phyloP scores from a whole-genome alignment of 1,284 basidiomycete species.

The Erythrobasidium hasegawianum region DNA sequence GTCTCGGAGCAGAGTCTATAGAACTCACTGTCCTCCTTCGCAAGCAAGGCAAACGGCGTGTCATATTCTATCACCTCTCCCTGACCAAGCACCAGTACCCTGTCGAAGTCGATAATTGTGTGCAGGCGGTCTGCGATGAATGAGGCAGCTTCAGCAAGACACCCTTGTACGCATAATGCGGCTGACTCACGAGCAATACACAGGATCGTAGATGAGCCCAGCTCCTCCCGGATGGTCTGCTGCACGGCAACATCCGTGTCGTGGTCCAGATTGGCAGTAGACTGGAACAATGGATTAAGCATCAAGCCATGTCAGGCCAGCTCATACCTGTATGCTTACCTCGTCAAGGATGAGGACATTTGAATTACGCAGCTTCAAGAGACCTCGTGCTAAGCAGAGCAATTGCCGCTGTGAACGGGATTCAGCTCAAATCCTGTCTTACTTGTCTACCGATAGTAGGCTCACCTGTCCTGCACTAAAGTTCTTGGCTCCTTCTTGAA shows the following conservation, averaged over 20 bases:
- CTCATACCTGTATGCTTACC: constrained; percentile 41
- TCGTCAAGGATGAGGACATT: constrained; percentile 58
- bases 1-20: constrained; percentile 76
- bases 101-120: constrained; percentile 65
- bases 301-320: not conserved
- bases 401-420: constrained; percentile 52
- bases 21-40: constrained; percentile 69
- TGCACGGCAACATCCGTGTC: constrained; percentile 54
- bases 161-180: no score
- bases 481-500: constrained; percentile 55
- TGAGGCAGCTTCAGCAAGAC: not conserved
- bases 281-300: no score
- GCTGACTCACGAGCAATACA: constrained; percentile 48
- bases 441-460: no score
- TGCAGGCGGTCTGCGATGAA: constrained; percentile 49
- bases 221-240: constrained; percentile 50
- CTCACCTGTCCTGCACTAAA: constrained; percentile 50
- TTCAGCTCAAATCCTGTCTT: no score
- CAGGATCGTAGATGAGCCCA: constrained; percentile 50
- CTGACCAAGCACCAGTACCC: constrained; percentile 73
- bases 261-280: constrained; percentile 45
- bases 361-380: constrained; percentile 54
- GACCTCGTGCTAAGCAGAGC: constrained; percentile 55
- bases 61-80: constrained; percentile 76
- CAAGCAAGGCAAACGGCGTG: constrained; percentile 70